Conservation (phyloP, 1,284 basidiomycete species). For the Cutaneotrichosporon sp. region DNA sequence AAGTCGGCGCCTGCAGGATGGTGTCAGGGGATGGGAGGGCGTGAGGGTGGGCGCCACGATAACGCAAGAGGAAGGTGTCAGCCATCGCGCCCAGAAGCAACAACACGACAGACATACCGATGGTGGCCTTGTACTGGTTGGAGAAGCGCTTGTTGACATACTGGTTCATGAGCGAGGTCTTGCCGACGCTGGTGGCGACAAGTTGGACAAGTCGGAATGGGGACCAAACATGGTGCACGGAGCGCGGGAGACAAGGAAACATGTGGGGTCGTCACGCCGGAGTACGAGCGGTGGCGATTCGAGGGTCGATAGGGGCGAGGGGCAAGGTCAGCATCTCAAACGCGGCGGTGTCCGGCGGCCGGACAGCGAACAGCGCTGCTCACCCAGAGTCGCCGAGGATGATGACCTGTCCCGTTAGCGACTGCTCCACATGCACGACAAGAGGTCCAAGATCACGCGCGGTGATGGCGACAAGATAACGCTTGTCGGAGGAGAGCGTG, state of each 20-base stretch:
- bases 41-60: background rate
- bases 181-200: slow-evolving; percentile 74
- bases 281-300: slow-evolving; percentile 3
- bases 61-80: slow-evolving; percentile 1
- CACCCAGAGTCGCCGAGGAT: slow-evolving; percentile 97
- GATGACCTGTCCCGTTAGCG: slow-evolving; percentile 70
- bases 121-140: slow-evolving; percentile 99
- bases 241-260: background rate
- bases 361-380: slow-evolving; percentile 39
- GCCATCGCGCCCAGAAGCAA: background rate
- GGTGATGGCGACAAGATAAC: background rate
- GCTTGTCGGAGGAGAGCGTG: background rate
- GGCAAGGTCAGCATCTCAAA: slow-evolving; percentile 8
- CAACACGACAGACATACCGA: slow-evolving; percentile 61
- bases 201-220: background rate
- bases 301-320: background rate
- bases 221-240: slow-evolving; percentile 1
- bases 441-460: background rate
- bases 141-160: slow-evolving; percentile 99
- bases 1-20: slow-evolving; percentile 57
- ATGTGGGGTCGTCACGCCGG: background rate
- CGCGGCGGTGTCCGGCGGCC: background rate
- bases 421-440: no score
- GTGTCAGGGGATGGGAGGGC: no score
- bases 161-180: slow-evolving; percentile 99